These are phyloP conservation scores for Amanita exitialis DNA, from an alignment of 768 basidiomycete species.

Conservation along the genomic window DNA sequence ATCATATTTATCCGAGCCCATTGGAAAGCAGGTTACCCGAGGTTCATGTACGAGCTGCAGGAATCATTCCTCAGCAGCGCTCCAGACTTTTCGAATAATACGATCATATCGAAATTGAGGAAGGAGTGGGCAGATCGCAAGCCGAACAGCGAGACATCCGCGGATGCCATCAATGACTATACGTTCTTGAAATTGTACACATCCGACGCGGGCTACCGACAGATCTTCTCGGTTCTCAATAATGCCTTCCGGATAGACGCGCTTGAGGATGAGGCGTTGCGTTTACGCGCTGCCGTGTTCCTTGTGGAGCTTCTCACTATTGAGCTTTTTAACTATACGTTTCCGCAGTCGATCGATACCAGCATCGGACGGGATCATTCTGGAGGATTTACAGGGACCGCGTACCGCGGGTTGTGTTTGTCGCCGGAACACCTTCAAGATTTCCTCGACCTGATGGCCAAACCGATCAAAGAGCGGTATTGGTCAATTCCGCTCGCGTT, in stretches of 20 bases:
- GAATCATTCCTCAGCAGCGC: conserved; percentile 6
- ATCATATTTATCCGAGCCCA: conserved; percentile 12
- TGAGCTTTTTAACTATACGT: conserved; percentile 16
- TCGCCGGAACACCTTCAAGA: conserved; percentile 9
- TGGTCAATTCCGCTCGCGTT: conserved; percentile 16
- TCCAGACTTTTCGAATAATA: conserved; percentile 5
- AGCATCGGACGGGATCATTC: neutral
- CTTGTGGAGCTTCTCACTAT: conserved; percentile 16
- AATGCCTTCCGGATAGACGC: conserved; percentile 11
- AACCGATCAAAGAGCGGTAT: conserved; percentile 13
- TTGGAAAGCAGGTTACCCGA: conserved; percentile 11
- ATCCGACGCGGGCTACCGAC: conserved; percentile 12
- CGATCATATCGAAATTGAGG: conserved; percentile 6
- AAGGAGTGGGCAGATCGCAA: conserved; percentile 13
- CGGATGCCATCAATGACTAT: conserved; percentile 7
- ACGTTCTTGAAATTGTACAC: conserved; percentile 12
- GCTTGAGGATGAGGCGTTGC: conserved; percentile 5
- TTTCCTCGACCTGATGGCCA: conserved; percentile 11
- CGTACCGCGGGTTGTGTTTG: conserved; percentile 12
- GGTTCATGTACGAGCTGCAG: conserved; percentile 12
- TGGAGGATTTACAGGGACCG: conserved; percentile 10
- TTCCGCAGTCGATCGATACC: conserved; percentile 1
- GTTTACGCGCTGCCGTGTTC: conserved; percentile 13
- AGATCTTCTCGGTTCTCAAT: conserved; percentile 13
- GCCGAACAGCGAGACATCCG: neutral